A percentile compares a stretch with the other conserved stretches of the same genome.
Evolutionary conservation across 768 basidiomycete species (phyloP).

Genomic region (Mycena sanguinolenta): DNA sequence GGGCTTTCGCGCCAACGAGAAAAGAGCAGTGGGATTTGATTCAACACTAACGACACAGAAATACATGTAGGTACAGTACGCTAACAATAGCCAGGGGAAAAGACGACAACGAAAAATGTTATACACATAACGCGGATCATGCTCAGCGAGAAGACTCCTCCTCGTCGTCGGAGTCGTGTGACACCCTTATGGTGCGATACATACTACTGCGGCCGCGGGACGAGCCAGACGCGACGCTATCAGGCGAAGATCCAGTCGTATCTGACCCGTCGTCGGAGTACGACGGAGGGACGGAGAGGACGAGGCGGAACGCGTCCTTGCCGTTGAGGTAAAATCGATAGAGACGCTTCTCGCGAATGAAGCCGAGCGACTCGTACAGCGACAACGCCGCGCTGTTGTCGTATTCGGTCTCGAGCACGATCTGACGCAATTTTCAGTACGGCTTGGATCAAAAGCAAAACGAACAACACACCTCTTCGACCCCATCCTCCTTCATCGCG

Average conservation of each 20-base stretch:
- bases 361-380: slow-evolving; percentile 92
- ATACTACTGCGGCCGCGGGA: slow-evolving; percentile 40
- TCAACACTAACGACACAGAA: slow-evolving; percentile 7
- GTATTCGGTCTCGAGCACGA: slow-evolving; percentile 95
- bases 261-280: slow-evolving; percentile 53
- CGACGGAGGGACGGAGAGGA: slow-evolving; percentile 68
- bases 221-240: slow-evolving; percentile 32
- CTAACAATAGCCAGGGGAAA: slow-evolving; percentile 6
- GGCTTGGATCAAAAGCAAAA: slow-evolving; percentile 1
- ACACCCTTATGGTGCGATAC: slow-evolving; percentile 61
- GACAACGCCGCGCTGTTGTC: slow-evolving; percentile 92
- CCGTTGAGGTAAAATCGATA: slow-evolving; percentile 97
- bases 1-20: too few relatives aligned
- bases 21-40: background rate
- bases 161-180: slow-evolving; percentile 59
- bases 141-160: slow-evolving; percentile 53
- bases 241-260: slow-evolving; percentile 44
- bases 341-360: slow-evolving; percentile 95
- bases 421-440: slow-evolving; percentile 56
- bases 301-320: slow-evolving; percentile 93
- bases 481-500: slow-evolving; percentile 85
- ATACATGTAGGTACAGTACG: slow-evolving; percentile 19
- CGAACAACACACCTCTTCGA: slow-evolving; percentile 80
- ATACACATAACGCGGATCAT: background rate
- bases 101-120: background rate